Evolutionary conservation across 768 basidiomycete genomes (phyloP), one percentile per base, ranked within the genome.

Genomic region (Tricholoma sp.): DNA sequence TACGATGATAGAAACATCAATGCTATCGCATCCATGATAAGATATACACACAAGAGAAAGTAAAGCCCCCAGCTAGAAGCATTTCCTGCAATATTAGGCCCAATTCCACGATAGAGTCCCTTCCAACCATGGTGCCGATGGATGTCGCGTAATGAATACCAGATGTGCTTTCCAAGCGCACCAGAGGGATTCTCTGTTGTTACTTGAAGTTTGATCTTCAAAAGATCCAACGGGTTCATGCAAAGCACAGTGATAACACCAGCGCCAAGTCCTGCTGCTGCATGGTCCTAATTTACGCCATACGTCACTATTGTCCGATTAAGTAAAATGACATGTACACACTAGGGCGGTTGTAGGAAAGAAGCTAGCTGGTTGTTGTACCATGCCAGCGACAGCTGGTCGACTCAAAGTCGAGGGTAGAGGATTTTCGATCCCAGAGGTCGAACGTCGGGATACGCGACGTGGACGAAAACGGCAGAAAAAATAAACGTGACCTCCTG

Each of bases 21-120:
- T 29, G 13, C 6, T 13, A 29, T 18, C 28, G 1, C 8, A 8
- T 17, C 31, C n/a, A 31, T 31, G 32, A 45, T 39, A 50, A 31
- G 34, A 57, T 41, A 51, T 59, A 37, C 7, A 1, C 68, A 98
- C 97, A 97, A 96, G 59, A 96, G 81, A 73, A 99, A 99, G 72
- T 99, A 99, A 24, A 98, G 72, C 0, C 97, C 97, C 97, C 97
- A 99, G 64, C 93, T 95, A 7, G 88, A 86, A 17, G 95, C 94
- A 61, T 98, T 98, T 11, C 96, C 97, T 0, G 91, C 91, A 57
- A 98, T 80, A 70, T 98, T 99, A 2, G 94, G 84, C 0, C 84
- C 81, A 32, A 98, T 76, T 13, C 97, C 97, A 53, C 96, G 81
- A 69, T 98, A 98, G 50, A 98, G 74, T 0, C 95, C 96, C 58